A percentile compares a stretch with the other conserved stretches of the same genome.
These are phyloP conservation scores for Aureobasidium melanogenum DNA, from an alignment of 2,329 filamentous ascomycete genomes.

Conservation along the genomic window DNA sequence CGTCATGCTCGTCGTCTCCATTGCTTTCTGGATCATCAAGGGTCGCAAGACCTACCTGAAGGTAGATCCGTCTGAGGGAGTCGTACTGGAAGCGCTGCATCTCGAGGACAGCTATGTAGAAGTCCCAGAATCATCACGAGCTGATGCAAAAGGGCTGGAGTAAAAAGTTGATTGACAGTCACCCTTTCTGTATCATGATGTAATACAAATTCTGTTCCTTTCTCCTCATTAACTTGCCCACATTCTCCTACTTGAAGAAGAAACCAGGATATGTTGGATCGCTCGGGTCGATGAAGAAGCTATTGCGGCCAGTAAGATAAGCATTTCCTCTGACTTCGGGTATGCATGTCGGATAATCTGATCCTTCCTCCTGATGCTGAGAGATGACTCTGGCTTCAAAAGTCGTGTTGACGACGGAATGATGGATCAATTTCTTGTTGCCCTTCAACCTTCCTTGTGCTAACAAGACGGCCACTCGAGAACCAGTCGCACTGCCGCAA, in stretches of 20 bases:
- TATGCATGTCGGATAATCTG: not conserved
- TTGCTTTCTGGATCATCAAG: conserved; percentile 44
- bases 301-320: not conserved
- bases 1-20: conserved; percentile 43
- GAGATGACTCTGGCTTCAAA: conserved; percentile 2
- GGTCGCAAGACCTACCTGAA: conserved; percentile 33
- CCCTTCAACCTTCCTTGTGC: not conserved
- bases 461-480: conserved; percentile 20
- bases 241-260: not conserved
- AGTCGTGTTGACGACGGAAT: conserved; percentile 10
- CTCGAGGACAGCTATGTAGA: not conserved
- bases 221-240: not conserved
- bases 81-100: not conserved
- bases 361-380: not conserved
- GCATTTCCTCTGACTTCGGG: conserved; percentile 10
- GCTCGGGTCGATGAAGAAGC: conserved; percentile 9
- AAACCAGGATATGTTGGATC: conserved; percentile 11
- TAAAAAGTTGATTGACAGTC: not conserved
- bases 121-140: not conserved
- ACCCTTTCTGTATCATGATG: not conserved
- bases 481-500: conserved; percentile 25
- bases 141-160: not conserved
- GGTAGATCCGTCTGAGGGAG: not conserved
- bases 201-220: not conserved
- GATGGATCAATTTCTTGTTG: conserved; percentile 6